These are phyloP conservation scores for Candida sanyaensis DNA, from an alignment of 1,139 yeast species.

Conservation along the genomic window DNA sequence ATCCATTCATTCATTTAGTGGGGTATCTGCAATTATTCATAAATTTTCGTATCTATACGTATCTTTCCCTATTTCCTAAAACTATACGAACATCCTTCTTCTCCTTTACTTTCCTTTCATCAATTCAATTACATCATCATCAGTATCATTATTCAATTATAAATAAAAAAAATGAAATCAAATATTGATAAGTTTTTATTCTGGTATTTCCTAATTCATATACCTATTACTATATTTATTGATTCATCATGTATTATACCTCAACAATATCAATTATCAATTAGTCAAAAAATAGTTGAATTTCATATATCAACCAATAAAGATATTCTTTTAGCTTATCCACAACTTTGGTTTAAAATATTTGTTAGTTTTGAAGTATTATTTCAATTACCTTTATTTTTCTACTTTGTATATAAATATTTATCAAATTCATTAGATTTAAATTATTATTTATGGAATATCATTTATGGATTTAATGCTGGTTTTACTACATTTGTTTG, in stretches of 20 bases:
- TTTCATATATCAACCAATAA: constrained; percentile 66
- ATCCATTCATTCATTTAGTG: too few relatives aligned
- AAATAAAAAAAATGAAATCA: too few relatives aligned
- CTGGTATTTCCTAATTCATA: constrained; percentile 54
- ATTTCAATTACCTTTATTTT: constrained; percentile 78
- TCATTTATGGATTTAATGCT: constrained; percentile 80
- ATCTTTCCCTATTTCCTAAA: too few relatives aligned
- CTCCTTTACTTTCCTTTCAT: too few relatives aligned
- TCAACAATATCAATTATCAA: constrained; percentile 37
- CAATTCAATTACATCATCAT: too few relatives aligned
- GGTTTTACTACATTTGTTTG: constrained; percentile 72
- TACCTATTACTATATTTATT: constrained; percentile 71
- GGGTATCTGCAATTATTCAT: too few relatives aligned
- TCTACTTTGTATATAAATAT: constrained; percentile 36
- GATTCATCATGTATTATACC: constrained; percentile 78
- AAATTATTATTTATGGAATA: constrained; percentile 47
- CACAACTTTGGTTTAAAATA: constrained; percentile 67
- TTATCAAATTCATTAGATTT: constrained; percentile 19
- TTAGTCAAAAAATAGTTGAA: constrained; percentile 51
- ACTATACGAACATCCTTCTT: too few relatives aligned
- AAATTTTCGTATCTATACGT: too few relatives aligned
- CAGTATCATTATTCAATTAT: too few relatives aligned
- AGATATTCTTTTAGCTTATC: constrained; percentile 61
- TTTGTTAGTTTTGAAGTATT: constrained; percentile 73
- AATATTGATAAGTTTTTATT: constrained; percentile 49